Base-by-base conservation (phyloP, 2,329 filamentous ascomycete genomes). In the Neophaeococcomyces mojaviensis region DNA sequence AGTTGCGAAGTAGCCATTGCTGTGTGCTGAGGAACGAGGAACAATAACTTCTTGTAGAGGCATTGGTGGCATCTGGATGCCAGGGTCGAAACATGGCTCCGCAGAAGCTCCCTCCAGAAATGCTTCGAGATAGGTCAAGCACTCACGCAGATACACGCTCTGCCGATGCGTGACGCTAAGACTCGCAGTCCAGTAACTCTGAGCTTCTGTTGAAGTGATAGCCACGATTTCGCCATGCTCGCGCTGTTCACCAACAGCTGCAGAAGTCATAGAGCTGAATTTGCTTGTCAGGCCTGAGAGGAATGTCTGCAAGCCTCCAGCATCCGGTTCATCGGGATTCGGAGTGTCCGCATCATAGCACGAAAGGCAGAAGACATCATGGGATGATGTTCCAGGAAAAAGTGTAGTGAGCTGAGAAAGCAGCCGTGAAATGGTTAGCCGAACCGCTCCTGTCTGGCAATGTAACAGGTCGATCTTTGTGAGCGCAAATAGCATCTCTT, bases 111-210 rank as follows among this genome's bases (percentile, higher is more conserved):
- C 36, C 20, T 61, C 65, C 50, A 90, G 67, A 61, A 95, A 98
- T 18, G 79, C 76, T 39, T 84, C 75, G 1, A 98, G 75, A 61
- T 88, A 79, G 30, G 63, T 62, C 10, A 83, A 72, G 62, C 90
- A 95, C 60, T 81, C 74, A 40, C 79, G 74, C 38, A 98, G 75
- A 43, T 96, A 80, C 62, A 88, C 77, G 42, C 85, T 78, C 69
- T 98, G 92, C 48, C 92, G 82, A 65, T 90, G 87, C 15, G 87
- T 95, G 31, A 95, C 89, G 46, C 89, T 89, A 3, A 96, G 76
- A 3, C 92, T 83, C 58, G 94, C 86, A 66, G 88, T 79, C 71
- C 86, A 81, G 39, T 57, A 57, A 19, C 52, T 47, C 35, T 42
- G 55, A 4, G 52, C 50, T 30, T 65, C 63, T 3, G 59, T 52